phyloP scores from a whole-genome alignment of 441 rosid genomes.

The Viola pubescens region DNA sequence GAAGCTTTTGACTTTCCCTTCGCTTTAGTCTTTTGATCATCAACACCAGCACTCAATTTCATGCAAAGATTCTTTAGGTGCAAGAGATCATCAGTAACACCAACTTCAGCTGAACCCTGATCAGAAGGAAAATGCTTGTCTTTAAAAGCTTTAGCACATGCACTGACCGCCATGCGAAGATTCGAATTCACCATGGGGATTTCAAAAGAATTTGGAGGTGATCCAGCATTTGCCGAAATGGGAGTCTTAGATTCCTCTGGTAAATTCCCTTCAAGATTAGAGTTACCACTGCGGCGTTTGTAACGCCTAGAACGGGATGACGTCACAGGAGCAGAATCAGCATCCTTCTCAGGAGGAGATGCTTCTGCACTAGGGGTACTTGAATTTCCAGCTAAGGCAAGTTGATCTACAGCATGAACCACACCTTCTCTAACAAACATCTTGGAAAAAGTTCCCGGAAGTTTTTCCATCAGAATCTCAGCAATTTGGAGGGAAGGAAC shows the following conservation, averaged over 20 bases:
- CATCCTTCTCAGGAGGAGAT: conserved; percentile 64
- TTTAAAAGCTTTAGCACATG: conserved; percentile 87
- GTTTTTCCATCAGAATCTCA: conserved; percentile 98
- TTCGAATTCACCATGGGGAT: conserved; percentile 59
- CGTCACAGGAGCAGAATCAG: conserved; percentile 52
- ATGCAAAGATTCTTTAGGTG: conserved; percentile 77
- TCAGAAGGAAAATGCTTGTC: conserved; percentile 79
- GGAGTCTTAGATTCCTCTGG: conserved; percentile 61
- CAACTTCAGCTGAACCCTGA: conserved; percentile 70
- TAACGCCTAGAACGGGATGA: conserved; percentile 90
- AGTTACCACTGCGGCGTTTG: conserved; percentile 67
- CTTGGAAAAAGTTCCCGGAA: conserved; percentile 92
- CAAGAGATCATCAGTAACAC: conserved; percentile 94
- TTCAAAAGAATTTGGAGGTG: conserved; percentile 60
- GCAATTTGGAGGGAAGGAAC: conserved; percentile 99
- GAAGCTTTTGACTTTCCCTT: conserved; percentile 89
- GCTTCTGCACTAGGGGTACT: conserved; percentile 35
- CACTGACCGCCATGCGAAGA: conserved; percentile 66
- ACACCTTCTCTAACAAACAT: conserved; percentile 97
- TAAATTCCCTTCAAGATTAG: conserved; percentile 58
- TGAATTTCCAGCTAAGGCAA: conserved; percentile 65
- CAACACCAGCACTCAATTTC: conserved; percentile 71
- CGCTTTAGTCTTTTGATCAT: conserved; percentile 80
- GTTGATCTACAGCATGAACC: conserved; percentile 97
- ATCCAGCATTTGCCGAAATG: conserved; percentile 48